Base-by-base conservation (phyloP, 1,284 basidiomycete genomes). In the Papiliotrema fonsecae region DNA sequence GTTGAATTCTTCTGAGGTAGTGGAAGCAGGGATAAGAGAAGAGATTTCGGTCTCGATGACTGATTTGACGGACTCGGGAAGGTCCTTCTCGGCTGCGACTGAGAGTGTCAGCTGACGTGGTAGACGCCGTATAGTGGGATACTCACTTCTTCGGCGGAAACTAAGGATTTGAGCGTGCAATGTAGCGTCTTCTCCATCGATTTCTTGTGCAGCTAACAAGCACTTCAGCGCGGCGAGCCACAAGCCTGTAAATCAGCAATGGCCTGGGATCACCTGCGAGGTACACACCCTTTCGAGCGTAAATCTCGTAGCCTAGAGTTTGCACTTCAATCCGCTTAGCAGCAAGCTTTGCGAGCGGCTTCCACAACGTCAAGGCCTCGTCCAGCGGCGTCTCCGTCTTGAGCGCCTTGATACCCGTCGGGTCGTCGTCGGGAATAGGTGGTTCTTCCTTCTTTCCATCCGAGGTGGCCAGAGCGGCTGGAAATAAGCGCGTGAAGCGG, bases 241-340 rank as follows among this genome's bases (percentile, higher is more conserved):
- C 67, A 88, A 88, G 63, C 82, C 90, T 92, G 57, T 21, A 19
- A 35, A 44, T 42, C 10, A 19, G 27, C 40, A 16, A 13, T 36
- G 19, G 10, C 43, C 28, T 42, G 31, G 25, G 13, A 21, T 40
- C 24, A 34, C 30, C 25, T 30, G 25, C 6, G 10, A n/a, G 24
- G 4, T 21, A 77, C 83, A 63, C 62, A 89, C 88, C 81, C 67
- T 85, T 78, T 45, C 90, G 77, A 19, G 87, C 71, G 22, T 86
- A 83, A 24, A 97, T 84, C 63, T 97, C 90, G 64, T 88, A 96
- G 2, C 79, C 77, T 0, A 79, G 77, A 37, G 83, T 69, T 86
- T 89, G 93, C 5, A 83, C 82, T 34, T 88, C 83, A 7, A 88
- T 69, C 44, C 82, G 77, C 1, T 77, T 66, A 14, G 74, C 68